Base-by-base conservation (phyloP, 1,139 yeast genomes). In the Debaryomyces sp. region DNA sequence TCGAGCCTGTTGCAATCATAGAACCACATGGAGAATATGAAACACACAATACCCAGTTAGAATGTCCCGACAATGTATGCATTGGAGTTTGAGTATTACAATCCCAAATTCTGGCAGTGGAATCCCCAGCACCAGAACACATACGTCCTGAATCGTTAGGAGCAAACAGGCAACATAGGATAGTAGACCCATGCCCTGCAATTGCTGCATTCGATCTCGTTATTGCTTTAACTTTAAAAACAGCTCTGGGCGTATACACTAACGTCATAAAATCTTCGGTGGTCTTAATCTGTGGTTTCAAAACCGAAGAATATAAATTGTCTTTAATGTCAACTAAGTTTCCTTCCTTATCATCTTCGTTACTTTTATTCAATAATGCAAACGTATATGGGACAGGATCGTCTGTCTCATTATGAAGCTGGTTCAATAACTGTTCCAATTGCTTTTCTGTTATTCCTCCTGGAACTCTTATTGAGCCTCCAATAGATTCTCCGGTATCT, bases 91-190 rank as follows among this genome's bases (percentile, higher is more conserved):
- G 96, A 0, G 98, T 92, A 61, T 90, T 88, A 67, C 97, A 89
- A 68, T 92, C 98, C 99, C 99, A 94, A 46, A 94, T 82, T 62
- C 98, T 78, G 4, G 98, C 98, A n/a, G 98, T 92, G 39, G 88
- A 83, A 66, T 94, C 99, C 41, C 99, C 99, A 7, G 97, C 91
- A 41, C 99, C 99, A 0, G 97, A 87, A 42, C 90, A 95, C 87
- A 94, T 84, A 56, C 92, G 75, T 5, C 94, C 80, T 12, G 95
- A 84, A 36, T 94, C 86, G 61, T 88, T 81, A 30, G 99, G 99
- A 1, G 99, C 96, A 77, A 95, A 94, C 56, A 89, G 94, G 43
- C 95, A 87, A 51, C 97, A 89, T 56, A 94, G 75, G 52, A 94
- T 90, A 0, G 98, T 92, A 4, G 96, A 82, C 1, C 97, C 96